phyloP scores from a whole-genome alignment of 805 yeast species.

The Lipomyces anomalus region DNA sequence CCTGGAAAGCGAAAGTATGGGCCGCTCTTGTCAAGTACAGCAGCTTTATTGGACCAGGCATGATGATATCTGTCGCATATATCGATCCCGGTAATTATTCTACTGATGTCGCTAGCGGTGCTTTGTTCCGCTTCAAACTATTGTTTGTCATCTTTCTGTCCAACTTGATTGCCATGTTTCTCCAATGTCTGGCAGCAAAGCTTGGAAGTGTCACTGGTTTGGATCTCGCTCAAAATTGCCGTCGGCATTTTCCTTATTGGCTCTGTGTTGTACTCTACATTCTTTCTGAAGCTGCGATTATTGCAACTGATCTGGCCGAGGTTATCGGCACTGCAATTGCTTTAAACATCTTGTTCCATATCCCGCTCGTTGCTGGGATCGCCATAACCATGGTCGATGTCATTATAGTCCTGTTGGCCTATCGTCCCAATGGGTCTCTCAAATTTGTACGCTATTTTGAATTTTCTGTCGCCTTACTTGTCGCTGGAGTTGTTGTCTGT shows the following conservation, averaged over 20 bases:
- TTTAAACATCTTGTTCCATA: conserved; percentile 68
- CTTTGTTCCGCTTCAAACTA: conserved; percentile 72
- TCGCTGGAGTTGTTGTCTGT: conserved; percentile 77
- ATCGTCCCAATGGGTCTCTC: conserved; percentile 80
- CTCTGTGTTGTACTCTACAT: conserved; percentile 51
- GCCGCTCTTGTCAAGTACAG: conserved; percentile 47
- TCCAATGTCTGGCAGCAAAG: conserved; percentile 79
- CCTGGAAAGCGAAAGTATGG: too few relatives aligned
- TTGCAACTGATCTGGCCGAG: conserved; percentile 95
- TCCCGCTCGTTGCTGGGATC: conserved; percentile 82
- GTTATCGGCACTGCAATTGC: conserved; percentile 98
- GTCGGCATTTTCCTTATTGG: conserved; percentile 60
- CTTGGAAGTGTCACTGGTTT: conserved; percentile 92
- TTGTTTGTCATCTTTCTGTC: conserved; percentile 73
- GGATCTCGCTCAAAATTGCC: conserved; percentile 83
- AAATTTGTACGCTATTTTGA: conserved; percentile 74
- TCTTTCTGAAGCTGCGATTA: conserved; percentile 83
- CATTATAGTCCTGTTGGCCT: conserved; percentile 76
- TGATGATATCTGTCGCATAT: conserved; percentile 87
- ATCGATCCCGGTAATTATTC: conserved; percentile 98
- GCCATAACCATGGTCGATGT: conserved; percentile 82
- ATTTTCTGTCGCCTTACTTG: conserved; percentile 68
- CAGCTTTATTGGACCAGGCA: conserved; percentile 80
- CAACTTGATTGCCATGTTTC: conserved; percentile 77
- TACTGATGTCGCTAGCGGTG: conserved; percentile 91